Conservation (phyloP, 192 early-diverging fungal genomes). For the Coemansia sp. region DNA sequence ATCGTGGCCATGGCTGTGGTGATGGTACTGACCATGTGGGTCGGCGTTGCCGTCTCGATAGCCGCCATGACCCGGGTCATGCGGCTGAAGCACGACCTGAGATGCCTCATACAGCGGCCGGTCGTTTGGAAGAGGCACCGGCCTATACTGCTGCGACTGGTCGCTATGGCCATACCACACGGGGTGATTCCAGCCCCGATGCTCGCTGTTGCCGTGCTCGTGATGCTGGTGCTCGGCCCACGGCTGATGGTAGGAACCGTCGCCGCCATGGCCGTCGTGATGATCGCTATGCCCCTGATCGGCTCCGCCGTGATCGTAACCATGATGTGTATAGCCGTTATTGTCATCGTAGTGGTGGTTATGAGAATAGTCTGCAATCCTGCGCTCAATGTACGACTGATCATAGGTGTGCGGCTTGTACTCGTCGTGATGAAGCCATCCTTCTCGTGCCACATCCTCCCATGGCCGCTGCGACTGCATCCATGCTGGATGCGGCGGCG, state of each 20-base stretch:
- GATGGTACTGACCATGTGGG: constrained; percentile 1
- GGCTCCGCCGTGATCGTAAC: not conserved
- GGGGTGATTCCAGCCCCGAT: constrained; percentile 5
- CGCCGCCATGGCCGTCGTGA: constrained; percentile 6
- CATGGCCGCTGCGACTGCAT: constrained; percentile 56
- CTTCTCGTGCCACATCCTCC: constrained; percentile 58
- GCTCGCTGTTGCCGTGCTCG: not conserved
- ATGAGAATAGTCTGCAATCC: constrained; percentile 25
- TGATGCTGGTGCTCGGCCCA: not conserved
- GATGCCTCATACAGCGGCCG: constrained; percentile 46
- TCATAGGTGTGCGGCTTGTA: constrained; percentile 50
- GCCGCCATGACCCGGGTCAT: not conserved
- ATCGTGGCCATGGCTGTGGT: not conserved
- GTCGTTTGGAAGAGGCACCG: constrained; percentile 26
- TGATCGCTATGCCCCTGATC: not conserved
- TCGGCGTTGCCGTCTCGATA: not conserved
- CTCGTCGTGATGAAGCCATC: constrained; percentile 53
- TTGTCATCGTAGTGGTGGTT: not conserved
- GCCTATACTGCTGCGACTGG: constrained; percentile 12
- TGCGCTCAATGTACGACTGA: constrained; percentile 52
- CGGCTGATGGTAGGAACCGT: not conserved
- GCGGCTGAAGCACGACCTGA: constrained; percentile 45
- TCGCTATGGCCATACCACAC: constrained; percentile 2
- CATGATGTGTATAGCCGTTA: not conserved
- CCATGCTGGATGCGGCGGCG: constrained; percentile 29